These are phyloP conservation scores for Tetradesmus obliquus DNA, from an alignment of 139 green algal species.

Conservation along the genomic window DNA sequence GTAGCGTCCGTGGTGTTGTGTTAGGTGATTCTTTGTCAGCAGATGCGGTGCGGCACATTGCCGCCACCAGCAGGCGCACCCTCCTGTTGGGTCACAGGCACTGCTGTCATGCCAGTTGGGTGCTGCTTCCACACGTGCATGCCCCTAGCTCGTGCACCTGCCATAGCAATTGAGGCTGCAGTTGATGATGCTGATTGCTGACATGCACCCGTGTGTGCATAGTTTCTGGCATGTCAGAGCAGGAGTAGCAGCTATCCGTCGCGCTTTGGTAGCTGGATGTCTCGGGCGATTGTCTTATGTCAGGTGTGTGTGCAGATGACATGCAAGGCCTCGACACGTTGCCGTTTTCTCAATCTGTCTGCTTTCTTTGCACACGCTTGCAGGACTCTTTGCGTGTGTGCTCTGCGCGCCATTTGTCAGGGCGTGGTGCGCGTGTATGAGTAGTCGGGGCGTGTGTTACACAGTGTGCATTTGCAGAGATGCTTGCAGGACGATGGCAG, in stretches of 20 bases:
- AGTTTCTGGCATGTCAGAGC: neutral
- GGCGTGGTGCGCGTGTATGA: neutral
- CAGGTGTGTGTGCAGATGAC: neutral
- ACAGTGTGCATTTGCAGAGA: neutral
- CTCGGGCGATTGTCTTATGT: neutral
- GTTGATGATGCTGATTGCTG: neutral
- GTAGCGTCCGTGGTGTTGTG: neutral
- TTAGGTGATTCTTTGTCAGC: neutral
- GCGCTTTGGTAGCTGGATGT: neutral
- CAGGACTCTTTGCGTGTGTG: neutral
- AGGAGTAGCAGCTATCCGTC: neutral
- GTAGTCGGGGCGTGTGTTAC: neutral
- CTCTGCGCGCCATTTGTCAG: neutral
- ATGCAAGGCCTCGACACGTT: neutral
- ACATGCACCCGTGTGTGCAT: neutral
- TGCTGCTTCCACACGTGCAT: neutral
- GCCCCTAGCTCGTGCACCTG: neutral
- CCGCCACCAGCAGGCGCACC: neutral
- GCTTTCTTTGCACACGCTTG: neutral
- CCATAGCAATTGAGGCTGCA: neutral
- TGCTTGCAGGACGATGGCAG: neutral
- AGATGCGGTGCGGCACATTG: neutral
- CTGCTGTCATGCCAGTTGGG: neutral
- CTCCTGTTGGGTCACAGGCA: neutral
- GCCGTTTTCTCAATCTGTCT: neutral